phyloP scores from a whole-genome alignment of 495 filamentous ascomycete genomes.

The Cairneyella variabilis region DNA sequence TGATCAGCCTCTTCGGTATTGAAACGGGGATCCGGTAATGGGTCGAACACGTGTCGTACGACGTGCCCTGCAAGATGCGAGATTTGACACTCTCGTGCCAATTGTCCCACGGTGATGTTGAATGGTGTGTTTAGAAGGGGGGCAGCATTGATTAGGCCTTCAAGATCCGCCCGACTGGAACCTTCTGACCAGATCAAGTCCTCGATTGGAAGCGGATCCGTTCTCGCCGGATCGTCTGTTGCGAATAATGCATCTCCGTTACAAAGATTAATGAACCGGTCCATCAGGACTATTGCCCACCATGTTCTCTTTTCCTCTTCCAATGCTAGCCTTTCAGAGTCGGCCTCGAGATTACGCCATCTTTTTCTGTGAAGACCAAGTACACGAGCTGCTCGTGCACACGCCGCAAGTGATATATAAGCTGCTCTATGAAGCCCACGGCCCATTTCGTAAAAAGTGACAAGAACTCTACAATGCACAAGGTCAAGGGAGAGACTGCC shows the following conservation, averaged over 20 bases:
- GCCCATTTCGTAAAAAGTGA: constrained; percentile 2
- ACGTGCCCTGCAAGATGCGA: constrained; percentile 8
- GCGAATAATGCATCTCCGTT: not conserved
- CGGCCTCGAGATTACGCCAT: not conserved
- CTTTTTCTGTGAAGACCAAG: constrained; percentile 1
- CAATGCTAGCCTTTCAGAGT: not conserved
- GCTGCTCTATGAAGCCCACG: not conserved
- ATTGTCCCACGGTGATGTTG: constrained; percentile 6
- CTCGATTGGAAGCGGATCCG: not conserved
- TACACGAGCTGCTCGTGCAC: not conserved
- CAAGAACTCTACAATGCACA: not conserved
- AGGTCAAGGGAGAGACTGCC: not conserved
- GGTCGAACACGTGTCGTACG: constrained; percentile 13
- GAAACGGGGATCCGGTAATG: constrained; percentile 6
- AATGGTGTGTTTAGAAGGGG: too few species aligned
- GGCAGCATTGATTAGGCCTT: not conserved
- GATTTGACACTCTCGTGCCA: constrained; percentile 16
- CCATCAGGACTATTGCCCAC: constrained; percentile 1
- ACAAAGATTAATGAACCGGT: not conserved
- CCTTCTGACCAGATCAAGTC: not conserved
- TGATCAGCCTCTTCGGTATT: constrained; percentile 8
- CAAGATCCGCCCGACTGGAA: not conserved
- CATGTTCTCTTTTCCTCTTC: constrained; percentile 4
- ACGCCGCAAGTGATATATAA: constrained; percentile 1
- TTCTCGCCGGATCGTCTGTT: not conserved